These are phyloP conservation scores for Sphagnum magellanicum DNA, from an alignment of 228 moss, liverwort and hornwort genomes.

Conservation along the genomic window DNA sequence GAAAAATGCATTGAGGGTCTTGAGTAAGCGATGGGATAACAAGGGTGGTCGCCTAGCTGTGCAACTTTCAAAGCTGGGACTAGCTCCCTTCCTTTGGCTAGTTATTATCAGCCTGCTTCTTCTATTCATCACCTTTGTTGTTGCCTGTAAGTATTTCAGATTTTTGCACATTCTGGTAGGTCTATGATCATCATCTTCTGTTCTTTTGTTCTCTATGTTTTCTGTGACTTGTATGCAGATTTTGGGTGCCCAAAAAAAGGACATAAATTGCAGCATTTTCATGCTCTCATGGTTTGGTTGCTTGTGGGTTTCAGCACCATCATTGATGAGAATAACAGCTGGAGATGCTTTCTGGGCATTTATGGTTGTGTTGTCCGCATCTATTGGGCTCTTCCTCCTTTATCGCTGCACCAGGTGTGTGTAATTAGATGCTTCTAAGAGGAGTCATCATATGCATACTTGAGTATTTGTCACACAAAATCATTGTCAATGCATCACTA, in stretches of 20 bases:
- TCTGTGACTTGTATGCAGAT: no score
- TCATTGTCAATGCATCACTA: no score
- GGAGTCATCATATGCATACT: no score
- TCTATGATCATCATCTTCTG: no score
- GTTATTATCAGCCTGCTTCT: conserved; percentile 16
- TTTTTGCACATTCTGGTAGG: no score
- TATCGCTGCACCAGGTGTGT: conserved; percentile 31
- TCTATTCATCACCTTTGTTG: conserved; percentile 22
- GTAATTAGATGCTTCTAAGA: no score
- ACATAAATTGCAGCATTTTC: no score
- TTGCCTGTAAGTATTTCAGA: conserved; percentile 11
- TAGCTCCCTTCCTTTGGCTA: conserved; percentile 41
- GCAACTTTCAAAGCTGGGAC: conserved; percentile 34
- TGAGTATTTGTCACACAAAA: no score
- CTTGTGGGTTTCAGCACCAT: conserved; percentile 10
- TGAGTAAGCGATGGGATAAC: conserved; percentile 35
- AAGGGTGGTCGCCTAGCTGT: conserved; percentile 21
- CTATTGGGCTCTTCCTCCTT: conserved; percentile 35
- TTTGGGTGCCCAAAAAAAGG: no score
- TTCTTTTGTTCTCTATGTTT: no score
- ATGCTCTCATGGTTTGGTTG: no score
- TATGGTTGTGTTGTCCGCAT: conserved; percentile 25
- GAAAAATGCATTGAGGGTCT: conserved; percentile 36
- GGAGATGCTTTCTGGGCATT: conserved; percentile 35
- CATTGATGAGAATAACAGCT: conserved; percentile 35